Evolutionary conservation across 2,329 filamentous ascomycete genomes (phyloP).

Genomic region (Akanthomyces uredinophilus): DNA sequence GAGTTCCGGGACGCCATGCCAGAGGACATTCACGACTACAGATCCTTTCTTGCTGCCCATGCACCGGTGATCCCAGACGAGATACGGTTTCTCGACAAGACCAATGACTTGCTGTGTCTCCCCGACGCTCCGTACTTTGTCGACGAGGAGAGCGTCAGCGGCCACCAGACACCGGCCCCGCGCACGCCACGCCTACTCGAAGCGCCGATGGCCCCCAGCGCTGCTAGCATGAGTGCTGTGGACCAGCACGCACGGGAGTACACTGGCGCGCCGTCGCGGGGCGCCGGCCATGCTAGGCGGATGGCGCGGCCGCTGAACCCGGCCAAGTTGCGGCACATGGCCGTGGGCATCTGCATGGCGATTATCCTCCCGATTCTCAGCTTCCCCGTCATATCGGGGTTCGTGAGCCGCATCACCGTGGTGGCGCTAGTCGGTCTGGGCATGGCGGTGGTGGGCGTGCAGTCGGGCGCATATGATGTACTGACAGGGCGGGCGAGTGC

Average conservation of each 20-base stretch:
- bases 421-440: slow-evolving; percentile 47
- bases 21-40: slow-evolving; percentile 36
- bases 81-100: slow-evolving; percentile 51
- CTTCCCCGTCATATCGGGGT: slow-evolving; percentile 52
- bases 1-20: not conserved
- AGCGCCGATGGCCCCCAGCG: not conserved
- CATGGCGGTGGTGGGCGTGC: slow-evolving; percentile 29
- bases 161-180: not conserved
- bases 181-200: not conserved
- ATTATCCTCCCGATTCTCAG: slow-evolving; percentile 54
- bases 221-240: not conserved
- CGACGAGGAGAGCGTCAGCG: slow-evolving; percentile 3
- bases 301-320: not conserved
- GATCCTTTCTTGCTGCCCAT: slow-evolving; percentile 49
- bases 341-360: slow-evolving; percentile 22
- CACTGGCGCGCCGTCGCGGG: not conserved
- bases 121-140: not conserved
- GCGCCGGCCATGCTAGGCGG: not conserved
- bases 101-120: slow-evolving; percentile 49
- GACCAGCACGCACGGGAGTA: not conserved
- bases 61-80: slow-evolving; percentile 55
- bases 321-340: slow-evolving; percentile 7
- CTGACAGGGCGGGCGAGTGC: slow-evolving; percentile 18
- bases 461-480: slow-evolving; percentile 21
- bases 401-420: slow-evolving; percentile 53